Base-by-base conservation (phyloP, 1,284 basidiomycete genomes). In the Chalciporus piperatoides region DNA sequence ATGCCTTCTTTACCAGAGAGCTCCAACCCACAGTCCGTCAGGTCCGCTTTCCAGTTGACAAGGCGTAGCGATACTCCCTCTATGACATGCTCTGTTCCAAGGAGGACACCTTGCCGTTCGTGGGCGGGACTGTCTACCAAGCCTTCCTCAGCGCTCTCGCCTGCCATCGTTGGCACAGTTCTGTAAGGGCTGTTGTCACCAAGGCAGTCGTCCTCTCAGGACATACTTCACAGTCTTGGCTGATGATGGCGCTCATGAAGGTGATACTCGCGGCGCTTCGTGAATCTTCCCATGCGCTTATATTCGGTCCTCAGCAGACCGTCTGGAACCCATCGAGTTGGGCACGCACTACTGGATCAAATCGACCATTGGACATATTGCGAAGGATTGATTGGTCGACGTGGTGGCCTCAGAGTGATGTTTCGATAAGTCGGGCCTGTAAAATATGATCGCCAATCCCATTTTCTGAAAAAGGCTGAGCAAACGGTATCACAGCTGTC, bases 141-240 rank as follows among this genome's bases (percentile, higher is more conserved):
- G 77, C 73, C 0, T 81, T 76, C 67, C 71, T 82, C 44, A 66
- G 64, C 24, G 67, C 75, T 0, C 51, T 66, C 4, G 69, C 71
- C 12, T 82, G 80, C 56, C 80, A 82, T 53, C 76, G 79, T 36
- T 82, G 78, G 79, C 74, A 76, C 57, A 65, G 69, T 24, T 81
- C 80, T 7, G 69, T 83, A 6, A 65, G 68, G 8, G 80, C 80
- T 1, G 70, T 50, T 0, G 67, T 82, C 51, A 59, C 62, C 27
- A 73, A 74, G 46, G 63, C 66, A 2, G 63, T 67, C 4, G 48
- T 68, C 4, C 60, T 80, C 2, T 66, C 69, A 2, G 81, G 2
- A 75, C 79, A 0, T 82, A 81, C 62, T 82, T 70, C 54, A 75
- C 72, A 19, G 63, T 27, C 53, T 19, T 58, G 2, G 57, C 53